Evolutionary conservation across 345 rosid species (phyloP).

Genomic region (Nasturtium officinale): DNA sequence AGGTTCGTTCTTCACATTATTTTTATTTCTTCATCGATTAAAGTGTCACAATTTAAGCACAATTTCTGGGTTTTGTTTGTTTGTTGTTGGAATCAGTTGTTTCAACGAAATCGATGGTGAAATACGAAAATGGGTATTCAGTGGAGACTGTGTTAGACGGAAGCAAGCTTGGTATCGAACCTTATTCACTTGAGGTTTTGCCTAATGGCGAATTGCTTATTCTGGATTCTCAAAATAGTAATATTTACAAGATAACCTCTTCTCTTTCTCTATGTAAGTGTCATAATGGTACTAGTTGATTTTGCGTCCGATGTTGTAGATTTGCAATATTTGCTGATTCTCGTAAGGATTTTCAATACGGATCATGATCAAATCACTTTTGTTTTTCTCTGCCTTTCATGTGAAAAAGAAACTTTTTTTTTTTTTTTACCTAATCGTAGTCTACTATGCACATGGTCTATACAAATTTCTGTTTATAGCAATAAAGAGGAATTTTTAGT

Average conservation of each 20-base stretch:
- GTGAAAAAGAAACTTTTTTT: slow-evolving; percentile 19
- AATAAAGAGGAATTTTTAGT: not conserved
- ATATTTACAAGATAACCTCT: slow-evolving; percentile 79
- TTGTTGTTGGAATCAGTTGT: slow-evolving; percentile 52
- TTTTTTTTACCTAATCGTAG: slow-evolving; percentile 20
- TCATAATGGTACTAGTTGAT: slow-evolving; percentile 13
- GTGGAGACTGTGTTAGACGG: slow-evolving; percentile 98
- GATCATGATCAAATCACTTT: slow-evolving; percentile 17
- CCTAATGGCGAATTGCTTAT: slow-evolving; percentile 85
- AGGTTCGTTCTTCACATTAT: slow-evolving; percentile 47
- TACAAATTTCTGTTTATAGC: slow-evolving; percentile 16
- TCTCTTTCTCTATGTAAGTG: slow-evolving; percentile 85
- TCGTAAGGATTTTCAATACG: slow-evolving; percentile 25
- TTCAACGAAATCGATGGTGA: slow-evolving; percentile 80
- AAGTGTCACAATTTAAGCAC: slow-evolving; percentile 12
- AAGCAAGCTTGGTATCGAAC: slow-evolving; percentile 94
- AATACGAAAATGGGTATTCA: slow-evolving; percentile 80
- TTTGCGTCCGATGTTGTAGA: slow-evolving; percentile 11
- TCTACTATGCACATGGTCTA: slow-evolving; percentile 26
- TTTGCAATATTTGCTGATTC: slow-evolving; percentile 35
- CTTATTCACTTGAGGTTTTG: slow-evolving; percentile 73
- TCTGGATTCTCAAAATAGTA: slow-evolving; percentile 85
- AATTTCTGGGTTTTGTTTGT: too few relatives aligned
- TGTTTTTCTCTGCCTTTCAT: slow-evolving; percentile 21
- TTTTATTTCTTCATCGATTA: slow-evolving; percentile 11